phyloP scores from a whole-genome alignment of 768 basidiomycete genomes.

The Boletus reticuloceps region DNA sequence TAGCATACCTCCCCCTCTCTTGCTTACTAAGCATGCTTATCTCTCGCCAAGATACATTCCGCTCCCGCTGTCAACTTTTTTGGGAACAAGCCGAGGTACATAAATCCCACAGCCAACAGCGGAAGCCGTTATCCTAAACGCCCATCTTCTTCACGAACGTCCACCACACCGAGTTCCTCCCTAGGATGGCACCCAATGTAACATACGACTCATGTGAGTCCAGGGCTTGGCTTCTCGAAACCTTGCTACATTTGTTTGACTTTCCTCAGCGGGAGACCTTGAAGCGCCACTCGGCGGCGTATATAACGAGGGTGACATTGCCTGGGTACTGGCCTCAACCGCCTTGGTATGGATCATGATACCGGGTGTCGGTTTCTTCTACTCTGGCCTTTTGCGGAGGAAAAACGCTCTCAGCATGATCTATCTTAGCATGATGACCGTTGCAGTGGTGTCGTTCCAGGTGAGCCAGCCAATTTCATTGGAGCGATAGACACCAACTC shows the following conservation, averaged over 20 bases:
- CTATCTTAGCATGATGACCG: slow-evolving; percentile 69
- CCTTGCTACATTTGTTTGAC: background rate
- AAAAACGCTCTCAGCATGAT: slow-evolving; percentile 95
- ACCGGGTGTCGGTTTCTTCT: slow-evolving; percentile 84
- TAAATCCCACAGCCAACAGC: slow-evolving; percentile 20
- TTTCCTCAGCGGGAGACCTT: slow-evolving; percentile 38
- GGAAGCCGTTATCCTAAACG: slow-evolving; percentile 18
- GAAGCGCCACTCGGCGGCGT: slow-evolving; percentile 14
- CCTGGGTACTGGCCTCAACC: slow-evolving; percentile 68
- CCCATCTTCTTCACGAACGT: background rate
- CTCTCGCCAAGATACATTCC: slow-evolving; percentile 13
- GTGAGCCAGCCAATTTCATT: slow-evolving; percentile 53
- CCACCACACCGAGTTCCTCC: background rate
- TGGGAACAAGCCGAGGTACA: slow-evolving; percentile 8
- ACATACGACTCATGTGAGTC: slow-evolving; percentile 41
- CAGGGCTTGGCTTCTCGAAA: background rate
- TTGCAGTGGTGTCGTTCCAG: slow-evolving; percentile 84
- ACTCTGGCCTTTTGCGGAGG: slow-evolving; percentile 85
- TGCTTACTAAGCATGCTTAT: slow-evolving; percentile 24
- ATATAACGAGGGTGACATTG: slow-evolving; percentile 65
- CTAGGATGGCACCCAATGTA: slow-evolving; percentile 40
- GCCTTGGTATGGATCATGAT: slow-evolving; percentile 87
- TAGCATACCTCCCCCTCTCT: slow-evolving; percentile 12
- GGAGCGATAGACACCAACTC: background rate
- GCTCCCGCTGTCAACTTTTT: too few species aligned